Evolutionary conservation across 208 protist species (phyloP), one percentile per base, ranked within the genome.

Genomic region (Wallacemonas sp.): DNA sequence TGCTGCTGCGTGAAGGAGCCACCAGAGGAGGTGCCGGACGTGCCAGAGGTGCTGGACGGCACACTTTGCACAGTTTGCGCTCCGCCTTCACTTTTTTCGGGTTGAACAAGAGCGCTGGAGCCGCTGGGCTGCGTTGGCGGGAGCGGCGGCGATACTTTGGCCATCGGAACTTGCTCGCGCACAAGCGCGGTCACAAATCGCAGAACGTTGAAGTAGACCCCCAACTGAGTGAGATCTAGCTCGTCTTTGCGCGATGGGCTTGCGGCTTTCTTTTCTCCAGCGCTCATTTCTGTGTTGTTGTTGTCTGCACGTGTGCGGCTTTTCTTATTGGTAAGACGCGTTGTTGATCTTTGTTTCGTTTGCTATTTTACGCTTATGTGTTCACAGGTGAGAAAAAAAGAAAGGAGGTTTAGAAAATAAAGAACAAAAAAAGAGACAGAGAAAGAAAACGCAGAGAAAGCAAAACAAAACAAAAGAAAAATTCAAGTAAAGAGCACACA

Each of bases 161-260:
- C n/a, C n/a, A n/a, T n/a, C 1, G 26, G 47, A 34, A 14, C 47
- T 19, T 58, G 51, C 12, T 58, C 51, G 24, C 51, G 51, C 14
- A 39, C 51, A 3, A 58, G 67, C 14, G 72, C 21, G 0, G 86
- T 75, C 28, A 88, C 28, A 46, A 87, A 87, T 17, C 86, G 86
- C 12, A 92, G 55, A 11, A 85, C 60, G 9, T 72, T 68, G 74
- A 91, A 91, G 33, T 86, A 78, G 11, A 72, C 47, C 19, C 77
- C 64, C 15, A 91, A 19, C 19, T 45, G 24, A 15, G 33, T 30
- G 19, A 42, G 28, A 11, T 26, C 33, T 39, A 61, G 28, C 24
- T 28, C 38, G 22, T 39, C n/a, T n/a, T n/a, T n/a, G n/a, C n/a
- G n/a, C n/a, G 19, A 55, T 51, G 39, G 26, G 6, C 31, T 33